These are phyloP conservation scores for Phytophthora sp. DNA, from an alignment of 352 stramenopile species.

Conservation along the genomic window DNA sequence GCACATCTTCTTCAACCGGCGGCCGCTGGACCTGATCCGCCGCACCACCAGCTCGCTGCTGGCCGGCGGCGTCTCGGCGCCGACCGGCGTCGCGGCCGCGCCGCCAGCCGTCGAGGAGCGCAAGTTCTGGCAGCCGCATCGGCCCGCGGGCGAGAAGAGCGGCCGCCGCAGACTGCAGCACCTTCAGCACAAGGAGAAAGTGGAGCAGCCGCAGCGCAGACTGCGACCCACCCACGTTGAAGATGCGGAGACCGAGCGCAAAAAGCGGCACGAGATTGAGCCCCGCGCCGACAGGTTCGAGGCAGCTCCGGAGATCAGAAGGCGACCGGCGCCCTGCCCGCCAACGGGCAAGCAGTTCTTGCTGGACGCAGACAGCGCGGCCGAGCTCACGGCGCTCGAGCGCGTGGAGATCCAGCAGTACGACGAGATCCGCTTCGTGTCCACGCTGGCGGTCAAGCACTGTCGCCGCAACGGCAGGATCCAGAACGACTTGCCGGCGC, in stretches of 20 bases:
- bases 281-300: constrained; percentile 2
- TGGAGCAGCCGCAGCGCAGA: constrained; percentile 5
- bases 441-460: constrained; percentile 39
- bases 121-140: constrained; percentile 31
- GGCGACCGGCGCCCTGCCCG: constrained; percentile 16
- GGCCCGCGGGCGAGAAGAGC: constrained; percentile 11
- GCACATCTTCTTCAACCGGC: constrained; percentile 58
- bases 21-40: constrained; percentile 47
- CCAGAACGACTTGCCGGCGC: constrained; percentile 25
- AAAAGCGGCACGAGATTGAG: constrained; percentile 20
- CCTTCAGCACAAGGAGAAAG: constrained; percentile 26
- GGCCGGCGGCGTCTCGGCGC: not conserved
- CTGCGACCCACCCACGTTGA: constrained; percentile 7
- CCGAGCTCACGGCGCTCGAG: constrained; percentile 60
- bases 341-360: constrained; percentile 34
- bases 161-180: constrained; percentile 23
- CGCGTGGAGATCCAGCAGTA: constrained; percentile 56
- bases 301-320: constrained; percentile 1
- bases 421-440: constrained; percentile 59
- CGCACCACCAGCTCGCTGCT: constrained; percentile 44
- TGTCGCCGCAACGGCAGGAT: constrained; percentile 39
- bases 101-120: constrained; percentile 14
- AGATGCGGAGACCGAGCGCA: constrained; percentile 10
- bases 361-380: constrained; percentile 16
- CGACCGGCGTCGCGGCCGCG: not conserved